Base-by-base conservation (phyloP, 2,329 filamentous ascomycete genomes). In the Didymosphaeria variabile region DNA sequence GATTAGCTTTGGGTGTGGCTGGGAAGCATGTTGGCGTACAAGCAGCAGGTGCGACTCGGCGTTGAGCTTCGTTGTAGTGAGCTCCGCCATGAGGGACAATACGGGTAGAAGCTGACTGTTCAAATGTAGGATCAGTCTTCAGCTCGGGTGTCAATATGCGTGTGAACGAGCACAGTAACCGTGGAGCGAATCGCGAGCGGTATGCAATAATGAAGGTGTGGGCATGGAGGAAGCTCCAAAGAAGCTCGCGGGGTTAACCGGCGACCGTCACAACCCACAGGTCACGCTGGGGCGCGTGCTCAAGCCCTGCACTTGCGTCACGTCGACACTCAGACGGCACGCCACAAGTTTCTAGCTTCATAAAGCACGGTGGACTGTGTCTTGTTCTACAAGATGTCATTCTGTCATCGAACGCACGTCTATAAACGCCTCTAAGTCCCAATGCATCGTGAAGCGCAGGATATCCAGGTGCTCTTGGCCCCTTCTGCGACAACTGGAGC, bases 31-130 rank as follows among this genome's bases (percentile, higher is more conserved):
- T n/a, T 42, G 46, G 63, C 83, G 70, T 83, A 91, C 90, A 57
- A 94, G 87, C 60, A 94, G 86, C 51, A 94, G 85, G 74, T 94
- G 91, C 65, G 88, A 88, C 70, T 89, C 88, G 68, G 91, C 89
- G 72, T 91, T 90, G 69, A 94, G 85, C 79, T 88, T 90, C 54
- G 87, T 87, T 58, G 87, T 86, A 13, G 75, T 79, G 64, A 81
- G 77, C 67, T 83, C 80, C 52, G 81, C 80, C 81, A 83, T 82
- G 65, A 59, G 67, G 65, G 61, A 54, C 63, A 26, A 49, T 34
- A 36, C 17, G 34, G 40, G 44, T 32, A 44, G 31, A 9, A 9
- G 29, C 15, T 9, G 13, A 19, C n/a, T 13, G 23, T 9, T 15
- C 29, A 31, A 4, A 9, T 5, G 45, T 2, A 23, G 17, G 8